These are phyloP conservation scores for Skeletonema costatum DNA, from an alignment of 108 stramenopile species.

Conservation along the genomic window DNA sequence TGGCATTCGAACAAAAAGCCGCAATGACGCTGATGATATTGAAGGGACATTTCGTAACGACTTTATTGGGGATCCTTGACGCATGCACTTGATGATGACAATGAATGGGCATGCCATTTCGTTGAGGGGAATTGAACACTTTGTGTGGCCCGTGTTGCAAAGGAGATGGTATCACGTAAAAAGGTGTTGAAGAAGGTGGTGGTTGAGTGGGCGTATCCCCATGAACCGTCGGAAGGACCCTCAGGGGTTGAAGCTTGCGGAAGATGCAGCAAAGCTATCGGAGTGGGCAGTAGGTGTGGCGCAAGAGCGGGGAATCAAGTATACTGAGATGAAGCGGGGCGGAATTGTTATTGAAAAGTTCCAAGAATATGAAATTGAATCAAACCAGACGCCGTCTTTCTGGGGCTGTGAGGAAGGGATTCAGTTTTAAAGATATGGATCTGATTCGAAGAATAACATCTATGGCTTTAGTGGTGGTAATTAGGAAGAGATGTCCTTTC, in stretches of 20 bases:
- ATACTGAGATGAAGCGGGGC: conserved; percentile 25
- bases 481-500: background rate
- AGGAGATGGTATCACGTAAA: conserved; percentile 18
- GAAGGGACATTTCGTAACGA: background rate
- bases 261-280: background rate
- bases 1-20: conserved; percentile 10
- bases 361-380: background rate
- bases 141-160: conserved; percentile 23
- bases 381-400: background rate
- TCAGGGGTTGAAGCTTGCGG: conserved; percentile 14
- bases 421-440: background rate
- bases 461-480: background rate
- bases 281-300: conserved; percentile 16
- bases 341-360: conserved; percentile 6
- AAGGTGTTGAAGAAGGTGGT: conserved; percentile 18
- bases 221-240: conserved; percentile 6
- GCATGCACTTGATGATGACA: conserved; percentile 20
- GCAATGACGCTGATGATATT: conserved; percentile 25
- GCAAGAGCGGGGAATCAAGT: conserved; percentile 18
- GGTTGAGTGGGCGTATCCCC: conserved; percentile 4
- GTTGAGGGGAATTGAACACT: conserved; percentile 20
- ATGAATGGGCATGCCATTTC: conserved; percentile 26
- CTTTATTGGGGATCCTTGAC: conserved; percentile 28
- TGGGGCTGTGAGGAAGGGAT: background rate
- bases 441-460: background rate